Percentiles rank a stretch among this genome's conserved stretches.
phyloP scores from a whole-genome alignment of 768 basidiomycete species.

The Lentinus brumalis region DNA sequence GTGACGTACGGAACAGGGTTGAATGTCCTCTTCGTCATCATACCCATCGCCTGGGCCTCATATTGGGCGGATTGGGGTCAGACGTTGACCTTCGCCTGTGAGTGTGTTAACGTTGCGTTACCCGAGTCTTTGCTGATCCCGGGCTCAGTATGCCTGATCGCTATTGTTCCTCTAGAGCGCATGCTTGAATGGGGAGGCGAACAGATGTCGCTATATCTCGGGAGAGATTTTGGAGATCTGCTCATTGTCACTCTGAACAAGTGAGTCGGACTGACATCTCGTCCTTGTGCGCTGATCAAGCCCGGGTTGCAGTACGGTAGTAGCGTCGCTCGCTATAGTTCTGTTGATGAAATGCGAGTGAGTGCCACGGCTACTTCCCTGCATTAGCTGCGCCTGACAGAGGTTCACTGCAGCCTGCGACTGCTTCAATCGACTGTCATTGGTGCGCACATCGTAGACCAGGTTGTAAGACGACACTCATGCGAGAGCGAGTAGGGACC shows the following conservation, averaged over 20 bases:
- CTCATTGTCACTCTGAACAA: constrained; percentile 66
- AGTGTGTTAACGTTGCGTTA: constrained; percentile 22
- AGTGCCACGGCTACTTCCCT: constrained; percentile 28
- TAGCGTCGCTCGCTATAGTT: constrained; percentile 70
- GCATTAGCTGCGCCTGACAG: not conserved
- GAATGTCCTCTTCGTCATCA: constrained; percentile 56
- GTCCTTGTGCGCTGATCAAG: too few species aligned
- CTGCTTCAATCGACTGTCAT: constrained; percentile 70
- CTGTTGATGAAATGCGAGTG: constrained; percentile 69
- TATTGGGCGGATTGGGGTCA: constrained; percentile 32
- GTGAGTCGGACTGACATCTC: constrained; percentile 35
- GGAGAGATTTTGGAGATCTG: constrained; percentile 61
- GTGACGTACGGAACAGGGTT: constrained; percentile 25
- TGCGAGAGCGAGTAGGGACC: constrained; percentile 46
- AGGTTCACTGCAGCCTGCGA: constrained; percentile 43
- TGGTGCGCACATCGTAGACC: constrained; percentile 37
- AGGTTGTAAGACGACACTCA: not conserved
- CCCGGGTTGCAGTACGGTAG: constrained; percentile 51
- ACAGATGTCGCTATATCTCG: constrained; percentile 55
- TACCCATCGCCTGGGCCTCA: constrained; percentile 53
- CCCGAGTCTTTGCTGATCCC: not conserved
- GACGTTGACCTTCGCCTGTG: constrained; percentile 48
- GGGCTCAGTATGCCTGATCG: constrained; percentile 24
- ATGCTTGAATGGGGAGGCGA: constrained; percentile 66
- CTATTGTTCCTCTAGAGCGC: constrained; percentile 65